Base-by-base conservation (phyloP, 352 stramenopile genomes). In the Blastocystis sp. region DNA sequence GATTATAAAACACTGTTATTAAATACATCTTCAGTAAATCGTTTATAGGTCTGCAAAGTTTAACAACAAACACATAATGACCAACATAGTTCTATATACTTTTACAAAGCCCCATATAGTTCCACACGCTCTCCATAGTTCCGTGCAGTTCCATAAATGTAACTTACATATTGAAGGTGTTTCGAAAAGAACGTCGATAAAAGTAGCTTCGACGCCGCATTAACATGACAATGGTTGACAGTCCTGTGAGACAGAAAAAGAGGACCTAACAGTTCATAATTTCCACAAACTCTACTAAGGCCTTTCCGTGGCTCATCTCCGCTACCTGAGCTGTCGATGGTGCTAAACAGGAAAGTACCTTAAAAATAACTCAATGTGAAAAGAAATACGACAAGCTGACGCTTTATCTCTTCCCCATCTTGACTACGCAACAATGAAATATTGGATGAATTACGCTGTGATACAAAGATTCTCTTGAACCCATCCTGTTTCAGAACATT, bases 191-290 rank as follows among this genome's bases (percentile, higher is more conserved):
- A 65, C 73, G 73, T n/a, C 43, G 43, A 41, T 68, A 43, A 26
- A 85, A 66, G 24, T 47, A 66, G 16, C 13, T 65, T 39, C 73
- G 54, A 34, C 73, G 47, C 4, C 73, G 73, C n/a, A 85, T 66
- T 26, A 85, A 45, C 73, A 85, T 85, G 24, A 85, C n/a, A 26
- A 85, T 26, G 1, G 73, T 85, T 5, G 50, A 85, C 26, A 85
- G 16, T 26, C 59, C 73, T 7, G 73, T 85, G 9, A 85, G 39
- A 43, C 73, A 85, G 5, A 85, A 66, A 62, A 85, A 85, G 34
- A 85, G 16, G 8, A 68, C 41, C 73, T 85, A 45, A 5, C 8
- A 2, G 18, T 85, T 53, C 34, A 45, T 4, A 18, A 16, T 9
- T 11, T n/a, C 39, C 5, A 7, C 20, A 0, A 45, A 53, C 20